These are phyloP conservation scores for Schrenkiella parvula DNA, from an alignment of 345 rosid species.

Conservation along the genomic window DNA sequence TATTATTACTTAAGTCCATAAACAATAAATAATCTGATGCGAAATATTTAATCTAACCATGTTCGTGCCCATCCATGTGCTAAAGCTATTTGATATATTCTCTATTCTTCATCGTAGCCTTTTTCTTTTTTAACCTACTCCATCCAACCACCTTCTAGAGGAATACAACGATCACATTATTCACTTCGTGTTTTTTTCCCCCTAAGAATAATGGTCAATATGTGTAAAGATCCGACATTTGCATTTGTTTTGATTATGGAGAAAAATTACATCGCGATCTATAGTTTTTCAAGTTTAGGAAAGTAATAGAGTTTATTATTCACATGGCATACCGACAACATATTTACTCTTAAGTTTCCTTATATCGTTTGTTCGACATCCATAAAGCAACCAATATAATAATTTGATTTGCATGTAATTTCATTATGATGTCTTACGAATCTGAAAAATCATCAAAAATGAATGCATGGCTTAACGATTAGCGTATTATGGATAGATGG, in stretches of 20 bases:
- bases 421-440: background rate
- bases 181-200: background rate
- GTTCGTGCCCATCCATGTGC: slow-evolving; percentile 19
- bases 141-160: background rate
- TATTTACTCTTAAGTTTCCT: background rate
- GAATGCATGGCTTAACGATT: background rate
- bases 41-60: background rate
- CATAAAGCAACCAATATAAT: background rate
- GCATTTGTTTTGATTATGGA: background rate
- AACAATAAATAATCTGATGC: background rate
- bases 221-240: background rate
- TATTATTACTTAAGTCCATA: background rate
- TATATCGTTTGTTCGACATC: background rate
- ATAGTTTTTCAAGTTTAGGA: background rate
- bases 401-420: background rate
- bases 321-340: background rate
- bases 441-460: background rate
- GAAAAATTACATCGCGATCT: background rate
- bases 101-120: background rate
- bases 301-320: background rate
- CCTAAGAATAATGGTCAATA: background rate
- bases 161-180: background rate
- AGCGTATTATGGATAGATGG: background rate
- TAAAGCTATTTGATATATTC: background rate
- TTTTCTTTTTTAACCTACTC: background rate